Conservation (phyloP, 108 stramenopile species). For the Pseudonitzschia multiseries region DNA sequence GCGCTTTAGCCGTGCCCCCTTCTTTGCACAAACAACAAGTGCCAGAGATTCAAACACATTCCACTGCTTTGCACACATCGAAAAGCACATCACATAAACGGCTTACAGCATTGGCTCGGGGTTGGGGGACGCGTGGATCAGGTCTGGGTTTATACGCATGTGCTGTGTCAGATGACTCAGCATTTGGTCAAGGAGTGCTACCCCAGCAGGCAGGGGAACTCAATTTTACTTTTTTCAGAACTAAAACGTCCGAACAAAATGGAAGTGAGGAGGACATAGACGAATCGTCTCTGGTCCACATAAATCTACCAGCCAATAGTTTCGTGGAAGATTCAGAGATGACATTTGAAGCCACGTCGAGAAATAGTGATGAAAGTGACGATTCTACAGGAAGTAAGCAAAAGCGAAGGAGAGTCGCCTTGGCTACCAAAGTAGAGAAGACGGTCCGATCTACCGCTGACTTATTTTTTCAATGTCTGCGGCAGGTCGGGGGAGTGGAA, state of each 20-base stretch:
- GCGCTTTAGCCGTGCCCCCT: constrained; percentile 71
- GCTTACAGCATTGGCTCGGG: constrained; percentile 71
- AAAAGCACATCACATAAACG: constrained; percentile 48
- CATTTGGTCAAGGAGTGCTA: constrained; percentile 40
- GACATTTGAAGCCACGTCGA: constrained; percentile 15
- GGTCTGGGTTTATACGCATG: constrained; percentile 78
- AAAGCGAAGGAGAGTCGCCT: constrained; percentile 42
- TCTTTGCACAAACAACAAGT: constrained; percentile 83
- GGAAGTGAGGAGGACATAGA: constrained; percentile 11
- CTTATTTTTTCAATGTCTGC: constrained; percentile 53
- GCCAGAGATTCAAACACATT: constrained; percentile 71
- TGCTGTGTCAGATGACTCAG: constrained; percentile 65
- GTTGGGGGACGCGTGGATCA: constrained; percentile 85
- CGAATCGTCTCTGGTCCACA: constrained; percentile 23
- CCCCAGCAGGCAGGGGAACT: constrained; percentile 47
- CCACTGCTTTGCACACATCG: constrained; percentile 58
- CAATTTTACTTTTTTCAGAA: constrained; percentile 48
- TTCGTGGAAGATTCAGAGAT: constrained; percentile 28
- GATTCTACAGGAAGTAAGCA: constrained; percentile 35
- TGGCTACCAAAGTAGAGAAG: constrained; percentile 18
- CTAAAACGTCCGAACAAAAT: neutral
- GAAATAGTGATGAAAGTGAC: constrained; percentile 27
- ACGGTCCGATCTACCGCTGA: constrained; percentile 48
- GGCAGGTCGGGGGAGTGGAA: constrained; percentile 36
- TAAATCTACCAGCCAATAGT: constrained; percentile 25